Evolutionary conservation across 176 grass and related monocot genomes (phyloP), one percentile per base, ranked within the genome.

Genomic region (Aechmea fasciata): DNA sequence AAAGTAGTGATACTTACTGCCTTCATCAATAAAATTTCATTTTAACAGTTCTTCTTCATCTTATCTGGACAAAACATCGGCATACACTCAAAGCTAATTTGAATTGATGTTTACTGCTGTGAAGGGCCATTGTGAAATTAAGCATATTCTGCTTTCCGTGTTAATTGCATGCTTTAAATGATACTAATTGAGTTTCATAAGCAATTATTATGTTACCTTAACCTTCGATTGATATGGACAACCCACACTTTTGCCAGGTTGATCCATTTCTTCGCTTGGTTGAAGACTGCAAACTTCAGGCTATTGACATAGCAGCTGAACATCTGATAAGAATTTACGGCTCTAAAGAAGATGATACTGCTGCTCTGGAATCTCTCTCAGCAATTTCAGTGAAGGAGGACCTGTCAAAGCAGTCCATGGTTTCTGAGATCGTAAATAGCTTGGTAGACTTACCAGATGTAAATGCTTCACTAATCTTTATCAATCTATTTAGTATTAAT

Each of bases 191-290:
- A 59, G 13, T 59, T 59, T 5, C 54, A 59, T 18, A 59, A 59
- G 13, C 18, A n/a, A n/a, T 13, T n/a, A 59, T 59, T 59, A 1
- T 59, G 14, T 15, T 19, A 18, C 29, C 18, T 66, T 13, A 11
- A 47, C 28, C 2, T 18, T 66, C 14, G 47, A n/a, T 28, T 66
- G 24, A 13, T 71, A 12, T 50, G 24, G 52, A 50, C 11, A 3
- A 28, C 25, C 20, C 2, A 64, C 65, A 33, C 22, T 73, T 75
- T 57, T 75, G 12, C 25, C 79, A 97, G 93, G 77, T 82, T 64
- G 93, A 97, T 81, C 93, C 89, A 61, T 97, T 90, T 82, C 84
- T 97, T 76, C 69, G 22, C 71, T 83, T 97, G 76, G 79, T 97
- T 69, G 93, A 92, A 71, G 93, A 97, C 70, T 74, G 77, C 71